These are phyloP conservation scores for Fibroporia radiculosa DNA, from an alignment of 768 basidiomycete species.

Conservation along the genomic window DNA sequence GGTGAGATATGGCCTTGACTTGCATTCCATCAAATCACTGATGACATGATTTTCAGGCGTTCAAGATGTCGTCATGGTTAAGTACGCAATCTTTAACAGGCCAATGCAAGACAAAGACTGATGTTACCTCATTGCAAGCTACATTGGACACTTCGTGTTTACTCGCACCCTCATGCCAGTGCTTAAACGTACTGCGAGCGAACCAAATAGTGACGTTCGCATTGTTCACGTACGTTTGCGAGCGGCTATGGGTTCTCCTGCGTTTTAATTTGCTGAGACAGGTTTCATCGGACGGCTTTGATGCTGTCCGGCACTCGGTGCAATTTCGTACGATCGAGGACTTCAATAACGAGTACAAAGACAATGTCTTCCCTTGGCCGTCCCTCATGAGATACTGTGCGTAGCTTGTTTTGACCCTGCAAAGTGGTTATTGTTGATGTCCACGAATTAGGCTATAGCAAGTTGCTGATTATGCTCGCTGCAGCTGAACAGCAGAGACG, in stretches of 20 bases:
- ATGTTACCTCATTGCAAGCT: slow-evolving; percentile 10
- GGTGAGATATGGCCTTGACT: not conserved
- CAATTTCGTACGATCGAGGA: slow-evolving; percentile 25
- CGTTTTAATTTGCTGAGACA: slow-evolving; percentile 1
- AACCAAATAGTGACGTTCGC: slow-evolving; percentile 24
- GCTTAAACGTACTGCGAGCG: slow-evolving; percentile 20
- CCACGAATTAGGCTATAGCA: slow-evolving; percentile 8
- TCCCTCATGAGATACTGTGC: slow-evolving; percentile 9
- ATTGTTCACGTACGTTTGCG: slow-evolving; percentile 24
- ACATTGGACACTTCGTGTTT: slow-evolving; percentile 23
- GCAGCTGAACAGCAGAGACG: slow-evolving; percentile 19
- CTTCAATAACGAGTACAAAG: slow-evolving; percentile 25
- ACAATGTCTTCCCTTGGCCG: slow-evolving; percentile 11
- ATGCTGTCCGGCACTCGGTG: slow-evolving; percentile 16
- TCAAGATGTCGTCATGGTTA: slow-evolving; percentile 29
- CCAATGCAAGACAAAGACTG: not conserved
- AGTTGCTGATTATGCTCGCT: slow-evolving; percentile 18
- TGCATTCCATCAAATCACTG: not conserved
- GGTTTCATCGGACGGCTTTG: slow-evolving; percentile 13
- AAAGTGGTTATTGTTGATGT: not conserved
- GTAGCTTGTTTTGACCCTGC: not conserved
- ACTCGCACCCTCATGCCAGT: slow-evolving; percentile 24
- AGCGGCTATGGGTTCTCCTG: not conserved
- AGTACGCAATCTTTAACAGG: slow-evolving; percentile 22
- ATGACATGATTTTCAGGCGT: slow-evolving; percentile 23